phyloP scores from a whole-genome alignment of 1,284 basidiomycete species.

The Cryptococcus wingfieldii region DNA sequence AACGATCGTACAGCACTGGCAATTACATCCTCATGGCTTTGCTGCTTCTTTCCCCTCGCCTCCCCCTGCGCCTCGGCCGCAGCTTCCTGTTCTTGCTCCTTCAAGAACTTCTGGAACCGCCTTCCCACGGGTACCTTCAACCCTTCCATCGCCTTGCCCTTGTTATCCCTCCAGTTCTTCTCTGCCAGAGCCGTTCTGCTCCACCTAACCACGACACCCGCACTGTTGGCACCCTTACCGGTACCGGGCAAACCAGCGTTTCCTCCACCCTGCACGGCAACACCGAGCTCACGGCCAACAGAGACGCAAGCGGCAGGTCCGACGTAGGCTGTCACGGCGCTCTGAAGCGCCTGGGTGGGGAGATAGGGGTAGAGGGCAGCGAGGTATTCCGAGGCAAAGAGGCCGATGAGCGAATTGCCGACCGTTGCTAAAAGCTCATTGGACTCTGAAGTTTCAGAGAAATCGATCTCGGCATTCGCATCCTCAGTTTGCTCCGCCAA shows the following conservation, averaged over 20 bases:
- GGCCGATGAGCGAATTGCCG: conserved; percentile 85
- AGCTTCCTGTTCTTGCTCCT: conserved; percentile 1
- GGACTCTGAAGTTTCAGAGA: conserved; percentile 49
- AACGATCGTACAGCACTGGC: conserved; percentile 52
- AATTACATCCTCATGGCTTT: conserved; percentile 45
- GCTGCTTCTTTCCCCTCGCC: conserved; percentile 11
- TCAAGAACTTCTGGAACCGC: conserved; percentile 21
- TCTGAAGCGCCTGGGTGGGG: conserved; percentile 83
- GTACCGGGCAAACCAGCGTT: conserved; percentile 13
- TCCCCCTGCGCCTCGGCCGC: conserved; percentile 2
- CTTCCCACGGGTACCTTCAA: conserved; percentile 25
- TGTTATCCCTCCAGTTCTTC: conserved; percentile 49
- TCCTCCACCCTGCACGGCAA: conserved; percentile 33
- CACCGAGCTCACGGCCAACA: conserved; percentile 71
- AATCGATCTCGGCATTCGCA: conserved; percentile 2
- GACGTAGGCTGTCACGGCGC: conserved; percentile 83
- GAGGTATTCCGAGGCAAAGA: conserved; percentile 84
- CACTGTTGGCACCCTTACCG: conserved; percentile 12
- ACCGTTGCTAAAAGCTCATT: conserved; percentile 76
- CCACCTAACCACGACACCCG: conserved; percentile 44
- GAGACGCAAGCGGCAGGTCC: conserved; percentile 76
- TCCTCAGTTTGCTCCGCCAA: background rate
- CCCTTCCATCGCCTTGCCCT: conserved; percentile 4
- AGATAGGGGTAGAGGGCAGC: conserved; percentile 82
- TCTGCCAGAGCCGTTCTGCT: conserved; percentile 67